Percentiles rank a stretch among this genome's conserved stretches.
Conservation (phyloP, 139 green algal genomes). For the Coccomyxa sp. region DNA sequence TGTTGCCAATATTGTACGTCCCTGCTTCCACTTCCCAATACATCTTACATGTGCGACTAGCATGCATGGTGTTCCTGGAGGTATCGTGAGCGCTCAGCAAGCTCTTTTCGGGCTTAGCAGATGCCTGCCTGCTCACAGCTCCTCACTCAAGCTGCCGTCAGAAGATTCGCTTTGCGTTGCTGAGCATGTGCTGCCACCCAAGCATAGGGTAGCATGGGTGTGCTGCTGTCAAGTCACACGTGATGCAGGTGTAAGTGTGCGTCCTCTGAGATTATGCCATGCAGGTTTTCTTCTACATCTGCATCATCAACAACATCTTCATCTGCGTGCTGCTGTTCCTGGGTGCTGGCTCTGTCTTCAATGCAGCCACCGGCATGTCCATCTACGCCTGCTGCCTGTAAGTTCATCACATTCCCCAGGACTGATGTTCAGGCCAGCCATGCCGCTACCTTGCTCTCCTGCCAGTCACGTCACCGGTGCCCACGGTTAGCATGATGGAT, state of each 20-base stretch:
- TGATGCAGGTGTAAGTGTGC: not conserved
- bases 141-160: not conserved
- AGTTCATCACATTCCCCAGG: not conserved
- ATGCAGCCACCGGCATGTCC: constrained; percentile 78
- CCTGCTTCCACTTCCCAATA: not conserved
- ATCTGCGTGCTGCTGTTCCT: constrained; percentile 87
- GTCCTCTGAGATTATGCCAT: no score
- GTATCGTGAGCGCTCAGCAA: not conserved
- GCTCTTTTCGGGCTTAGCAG: not conserved
- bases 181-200: not conserved
- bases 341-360: constrained; percentile 81
- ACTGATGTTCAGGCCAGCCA: no score
- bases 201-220: not conserved
- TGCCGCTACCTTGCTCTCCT: no score
- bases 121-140: not conserved
- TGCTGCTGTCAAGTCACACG: not conserved
- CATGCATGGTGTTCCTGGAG: not conserved
- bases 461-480: no score
- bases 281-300: constrained; percentile 75
- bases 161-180: not conserved
- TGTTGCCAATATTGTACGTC: not conserved
- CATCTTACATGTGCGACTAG: not conserved
- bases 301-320: constrained; percentile 85
- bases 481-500: not conserved
- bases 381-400: constrained; percentile 21